Evolutionary conservation across 2,329 filamentous ascomycete species (phyloP).

Genomic region (Alternaria atra): DNA sequence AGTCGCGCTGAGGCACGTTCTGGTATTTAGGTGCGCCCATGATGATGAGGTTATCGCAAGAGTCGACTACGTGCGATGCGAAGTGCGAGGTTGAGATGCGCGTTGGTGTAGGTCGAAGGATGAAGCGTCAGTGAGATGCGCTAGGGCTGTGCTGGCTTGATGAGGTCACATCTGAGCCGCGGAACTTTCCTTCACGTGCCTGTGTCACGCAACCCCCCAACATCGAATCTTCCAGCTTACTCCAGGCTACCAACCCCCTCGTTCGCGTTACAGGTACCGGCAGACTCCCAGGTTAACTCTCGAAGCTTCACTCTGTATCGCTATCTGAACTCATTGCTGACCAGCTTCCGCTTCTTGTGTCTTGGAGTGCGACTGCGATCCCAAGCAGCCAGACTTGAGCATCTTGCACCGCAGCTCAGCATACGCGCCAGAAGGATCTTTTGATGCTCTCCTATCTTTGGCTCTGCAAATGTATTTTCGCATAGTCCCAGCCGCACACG

Average conservation of each 20-base stretch:
- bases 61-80: neutral
- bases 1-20: constrained; percentile 84
- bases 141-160: constrained; percentile 15
- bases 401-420: no score
- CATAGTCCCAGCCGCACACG: neutral
- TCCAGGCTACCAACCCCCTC: constrained; percentile 1
- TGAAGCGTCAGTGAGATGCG: constrained; percentile 1
- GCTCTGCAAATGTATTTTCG: neutral
- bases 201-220: neutral
- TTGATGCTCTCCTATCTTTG: no score
- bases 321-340: no score
- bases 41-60: constrained; percentile 7
- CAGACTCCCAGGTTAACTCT: no score
- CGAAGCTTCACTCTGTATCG: neutral
- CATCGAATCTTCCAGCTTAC: constrained; percentile 7
- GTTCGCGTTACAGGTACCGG: no score
- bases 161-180: constrained; percentile 15
- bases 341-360: no score
- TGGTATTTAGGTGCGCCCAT: constrained; percentile 88
- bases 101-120: constrained; percentile 3
- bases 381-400: no score
- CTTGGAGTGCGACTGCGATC: no score
- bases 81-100: neutral
- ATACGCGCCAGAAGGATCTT: no score
- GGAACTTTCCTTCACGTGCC: constrained; percentile 13